Conservation (phyloP, 2,329 filamentous ascomycete genomes). For the Cordyceps cicadae region DNA sequence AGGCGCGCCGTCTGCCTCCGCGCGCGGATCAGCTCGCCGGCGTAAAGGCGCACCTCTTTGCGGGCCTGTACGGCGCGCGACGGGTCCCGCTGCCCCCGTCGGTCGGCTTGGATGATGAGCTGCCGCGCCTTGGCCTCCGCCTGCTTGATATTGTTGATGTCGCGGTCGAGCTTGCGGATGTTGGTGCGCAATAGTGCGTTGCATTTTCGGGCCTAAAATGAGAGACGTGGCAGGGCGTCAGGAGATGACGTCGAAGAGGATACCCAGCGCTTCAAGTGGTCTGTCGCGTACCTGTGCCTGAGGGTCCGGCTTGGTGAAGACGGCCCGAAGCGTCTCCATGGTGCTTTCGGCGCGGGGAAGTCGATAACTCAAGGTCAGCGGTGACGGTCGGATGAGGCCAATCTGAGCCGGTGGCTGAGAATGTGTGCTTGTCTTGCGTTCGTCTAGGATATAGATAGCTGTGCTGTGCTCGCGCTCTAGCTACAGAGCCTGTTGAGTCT, state of each 20-base stretch:
- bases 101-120: constrained; percentile 75
- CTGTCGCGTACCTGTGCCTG: constrained; percentile 67
- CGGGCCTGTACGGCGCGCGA: constrained; percentile 70
- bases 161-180: constrained; percentile 88
- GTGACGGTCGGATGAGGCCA: background rate
- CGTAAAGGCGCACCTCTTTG: constrained; percentile 79
- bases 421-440: background rate
- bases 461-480: background rate
- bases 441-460: background rate
- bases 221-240: background rate
- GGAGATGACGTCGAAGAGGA: background rate
- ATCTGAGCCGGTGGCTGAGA: background rate
- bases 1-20: constrained; percentile 69
- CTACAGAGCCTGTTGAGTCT: background rate
- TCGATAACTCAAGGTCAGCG: background rate
- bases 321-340: constrained; percentile 81
- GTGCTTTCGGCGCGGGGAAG: constrained; percentile 8
- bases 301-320: constrained; percentile 89
- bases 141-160: constrained; percentile 69
- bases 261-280: background rate
- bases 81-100: constrained; percentile 72
- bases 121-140: constrained; percentile 79
- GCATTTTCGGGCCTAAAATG: constrained; percentile 78
- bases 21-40: constrained; percentile 74
- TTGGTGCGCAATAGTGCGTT: constrained; percentile 84